Conservation (phyloP, 768 basidiomycete species). For the Trametes cingulata region DNA sequence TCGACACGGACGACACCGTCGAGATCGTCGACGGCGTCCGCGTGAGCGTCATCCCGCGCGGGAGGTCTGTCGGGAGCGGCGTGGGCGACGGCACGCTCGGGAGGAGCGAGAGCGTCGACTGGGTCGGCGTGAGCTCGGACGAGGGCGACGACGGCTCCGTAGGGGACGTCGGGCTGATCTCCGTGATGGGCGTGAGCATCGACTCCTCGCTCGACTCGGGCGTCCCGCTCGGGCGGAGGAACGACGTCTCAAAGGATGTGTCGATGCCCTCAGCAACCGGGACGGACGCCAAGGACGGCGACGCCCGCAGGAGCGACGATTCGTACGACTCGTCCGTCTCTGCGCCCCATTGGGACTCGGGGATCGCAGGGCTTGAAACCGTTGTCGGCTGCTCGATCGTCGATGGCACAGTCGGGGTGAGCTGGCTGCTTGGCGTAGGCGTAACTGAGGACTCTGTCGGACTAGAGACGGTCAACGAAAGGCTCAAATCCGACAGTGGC, state of each 20-base stretch:
- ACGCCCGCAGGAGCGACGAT: constrained; percentile 71
- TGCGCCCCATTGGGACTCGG: constrained; percentile 54
- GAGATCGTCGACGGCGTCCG: constrained; percentile 34
- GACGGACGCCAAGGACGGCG: constrained; percentile 57
- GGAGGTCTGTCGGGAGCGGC: constrained; percentile 20
- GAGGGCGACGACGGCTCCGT: constrained; percentile 33
- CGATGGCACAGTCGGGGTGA: constrained; percentile 28
- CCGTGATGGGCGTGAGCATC: constrained; percentile 38
- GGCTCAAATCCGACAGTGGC: constrained; percentile 27
- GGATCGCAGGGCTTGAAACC: constrained; percentile 43
- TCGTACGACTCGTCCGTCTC: constrained; percentile 74
- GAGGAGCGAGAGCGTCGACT: constrained; percentile 33
- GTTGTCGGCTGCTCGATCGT: constrained; percentile 33
- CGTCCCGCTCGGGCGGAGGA: constrained; percentile 60
- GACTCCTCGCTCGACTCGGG: constrained; percentile 25
- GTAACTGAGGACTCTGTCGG: constrained; percentile 44
- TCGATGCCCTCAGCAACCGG: constrained; percentile 62
- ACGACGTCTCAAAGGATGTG: constrained; percentile 71
- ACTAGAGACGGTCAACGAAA: constrained; percentile 42
- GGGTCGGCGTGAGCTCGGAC: constrained; percentile 31
- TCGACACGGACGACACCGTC: constrained; percentile 33
- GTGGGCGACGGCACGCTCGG: constrained; percentile 35
- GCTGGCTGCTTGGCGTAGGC: constrained; percentile 30
- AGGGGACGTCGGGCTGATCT: constrained; percentile 29
- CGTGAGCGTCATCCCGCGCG: constrained; percentile 18